Evolutionary conservation across 345 rosid genomes (phyloP).

Genomic region (Citrus maxima): DNA sequence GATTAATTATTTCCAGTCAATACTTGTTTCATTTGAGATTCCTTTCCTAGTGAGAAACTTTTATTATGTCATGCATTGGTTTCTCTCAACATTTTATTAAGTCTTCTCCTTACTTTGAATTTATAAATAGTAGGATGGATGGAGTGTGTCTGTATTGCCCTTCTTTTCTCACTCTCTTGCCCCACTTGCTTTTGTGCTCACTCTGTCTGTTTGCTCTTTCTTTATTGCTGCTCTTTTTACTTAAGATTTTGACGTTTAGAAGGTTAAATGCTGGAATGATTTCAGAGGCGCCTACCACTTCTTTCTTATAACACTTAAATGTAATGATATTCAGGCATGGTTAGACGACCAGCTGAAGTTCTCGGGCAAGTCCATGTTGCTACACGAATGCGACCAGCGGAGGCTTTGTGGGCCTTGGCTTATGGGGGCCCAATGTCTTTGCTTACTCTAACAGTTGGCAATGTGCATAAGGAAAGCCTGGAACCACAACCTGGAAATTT

Average conservation of each 20-base stretch:
- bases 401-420: slow-evolving; percentile 96
- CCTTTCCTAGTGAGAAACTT: not conserved
- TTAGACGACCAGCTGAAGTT: slow-evolving; percentile 94
- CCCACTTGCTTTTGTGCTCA: not conserved
- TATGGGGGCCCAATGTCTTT: slow-evolving; percentile 96
- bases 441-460: slow-evolving; percentile 80
- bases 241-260: not conserved
- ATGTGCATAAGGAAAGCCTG: slow-evolving; percentile 68
- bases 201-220: not conserved
- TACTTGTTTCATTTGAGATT: not conserved
- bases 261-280: slow-evolving; percentile 11
- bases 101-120: not conserved
- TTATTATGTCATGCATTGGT: not conserved
- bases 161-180: not conserved
- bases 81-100: not conserved
- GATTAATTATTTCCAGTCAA: not conserved
- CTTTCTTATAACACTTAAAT: slow-evolving; percentile 14
- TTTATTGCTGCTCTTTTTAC: not conserved
- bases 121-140: not conserved
- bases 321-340: slow-evolving; percentile 49
- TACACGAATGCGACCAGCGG: slow-evolving; percentile 75
- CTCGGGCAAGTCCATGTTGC: slow-evolving; percentile 99
- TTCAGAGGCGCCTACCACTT: not conserved
- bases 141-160: not conserved
- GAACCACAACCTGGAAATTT: slow-evolving; percentile 67